A percentile compares a stretch with the other conserved stretches of the same genome.
These are phyloP conservation scores for Triticum dicoccoides DNA, from an alignment of 176 grass and related monocot genomes.

Conservation along the genomic window DNA sequence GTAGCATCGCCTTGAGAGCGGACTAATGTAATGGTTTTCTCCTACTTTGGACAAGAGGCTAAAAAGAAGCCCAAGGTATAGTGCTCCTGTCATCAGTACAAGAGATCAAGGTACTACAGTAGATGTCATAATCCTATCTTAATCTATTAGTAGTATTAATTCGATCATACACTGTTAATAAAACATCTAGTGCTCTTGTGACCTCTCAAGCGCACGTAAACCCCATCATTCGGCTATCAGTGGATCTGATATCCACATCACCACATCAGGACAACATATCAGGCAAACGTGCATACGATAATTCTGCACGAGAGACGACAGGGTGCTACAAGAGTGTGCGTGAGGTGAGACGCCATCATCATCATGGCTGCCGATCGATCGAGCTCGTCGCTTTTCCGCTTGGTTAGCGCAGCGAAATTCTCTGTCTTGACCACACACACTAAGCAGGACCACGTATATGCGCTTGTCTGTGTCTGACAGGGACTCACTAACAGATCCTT, in stretches of 20 bases:
- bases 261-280: neutral
- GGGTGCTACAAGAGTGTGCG: too few species aligned
- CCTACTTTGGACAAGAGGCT: too few species aligned
- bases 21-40: too few species aligned
- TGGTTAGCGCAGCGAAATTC: neutral
- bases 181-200: neutral
- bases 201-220: neutral
- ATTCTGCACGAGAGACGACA: too few species aligned
- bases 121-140: neutral
- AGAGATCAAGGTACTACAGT: too few species aligned
- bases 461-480: conserved; percentile 20
- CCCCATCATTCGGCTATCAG: neutral
- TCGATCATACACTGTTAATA: neutral
- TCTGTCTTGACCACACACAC: neutral
- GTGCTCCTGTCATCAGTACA: too few species aligned
- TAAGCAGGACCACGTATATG: conserved; percentile 1
- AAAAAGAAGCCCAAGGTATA: too few species aligned
- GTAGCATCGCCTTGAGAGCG: too few species aligned
- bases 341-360: too few species aligned
- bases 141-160: neutral
- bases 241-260: neutral
- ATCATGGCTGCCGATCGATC: too few species aligned
- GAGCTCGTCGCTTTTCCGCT: too few species aligned
- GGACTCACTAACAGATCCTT: conserved; percentile 31
- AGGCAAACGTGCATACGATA: neutral